Conservation (phyloP, 2,329 filamentous ascomycete genomes). For the Zasmidium cellare region DNA sequence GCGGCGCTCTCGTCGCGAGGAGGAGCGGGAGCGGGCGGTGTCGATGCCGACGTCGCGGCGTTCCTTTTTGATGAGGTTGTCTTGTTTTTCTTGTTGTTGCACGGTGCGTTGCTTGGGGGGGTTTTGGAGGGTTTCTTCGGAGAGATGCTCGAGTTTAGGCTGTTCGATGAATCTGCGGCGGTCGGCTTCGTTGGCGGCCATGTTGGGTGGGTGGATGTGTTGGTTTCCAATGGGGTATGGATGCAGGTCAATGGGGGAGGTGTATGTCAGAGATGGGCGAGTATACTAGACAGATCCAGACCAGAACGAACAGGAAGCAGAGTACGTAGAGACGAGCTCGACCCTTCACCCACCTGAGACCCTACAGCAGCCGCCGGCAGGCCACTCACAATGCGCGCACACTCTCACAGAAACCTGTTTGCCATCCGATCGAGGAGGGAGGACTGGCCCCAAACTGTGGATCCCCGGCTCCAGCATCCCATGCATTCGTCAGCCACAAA, state of each 20-base stretch:
- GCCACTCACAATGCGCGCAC: constrained; percentile 7
- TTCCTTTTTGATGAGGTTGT: constrained; percentile 38
- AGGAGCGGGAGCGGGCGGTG: constrained; percentile 47
- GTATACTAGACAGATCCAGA: neutral
- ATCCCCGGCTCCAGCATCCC: constrained; percentile 8
- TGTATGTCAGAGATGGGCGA: neutral
- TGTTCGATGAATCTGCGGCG: constrained; percentile 28
- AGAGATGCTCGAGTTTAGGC: constrained; percentile 26
- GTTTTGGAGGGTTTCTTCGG: constrained; percentile 25
- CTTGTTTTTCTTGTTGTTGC: constrained; percentile 48
- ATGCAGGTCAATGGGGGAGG: neutral
- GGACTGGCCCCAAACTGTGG: constrained; percentile 1
- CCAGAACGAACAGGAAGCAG: neutral
- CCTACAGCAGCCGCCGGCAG: neutral
- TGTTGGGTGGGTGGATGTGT: constrained; percentile 2
- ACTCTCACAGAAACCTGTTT: constrained; percentile 24
- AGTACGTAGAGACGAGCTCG: too few species aligned
- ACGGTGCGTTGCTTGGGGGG: constrained; percentile 40
- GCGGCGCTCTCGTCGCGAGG: constrained; percentile 49
- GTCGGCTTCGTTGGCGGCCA: constrained; percentile 21
- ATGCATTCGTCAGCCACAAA: neutral
- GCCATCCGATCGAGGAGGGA: constrained; percentile 16
- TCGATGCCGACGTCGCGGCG: constrained; percentile 36
- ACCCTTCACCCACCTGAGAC: constrained; percentile 2
- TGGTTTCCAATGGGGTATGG: neutral